Evolutionary conservation across 768 basidiomycete species (phyloP).

Genomic region (Tricholomella constricta): DNA sequence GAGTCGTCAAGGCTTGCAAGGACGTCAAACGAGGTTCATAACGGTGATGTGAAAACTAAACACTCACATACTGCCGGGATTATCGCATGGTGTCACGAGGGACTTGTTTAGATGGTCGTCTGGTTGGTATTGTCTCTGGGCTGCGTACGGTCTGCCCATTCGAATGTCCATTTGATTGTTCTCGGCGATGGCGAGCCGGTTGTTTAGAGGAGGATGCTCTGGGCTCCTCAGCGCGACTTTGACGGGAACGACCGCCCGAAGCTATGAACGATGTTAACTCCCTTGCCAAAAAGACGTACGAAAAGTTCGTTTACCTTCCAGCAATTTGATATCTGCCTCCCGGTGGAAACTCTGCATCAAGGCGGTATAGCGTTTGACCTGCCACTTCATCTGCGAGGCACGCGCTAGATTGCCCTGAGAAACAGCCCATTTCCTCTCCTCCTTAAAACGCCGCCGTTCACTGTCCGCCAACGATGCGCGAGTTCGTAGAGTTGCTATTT

Average conservation of each 20-base stretch:
- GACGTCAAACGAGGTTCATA: not conserved
- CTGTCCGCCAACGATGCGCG: conserved; percentile 82
- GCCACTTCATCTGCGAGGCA: conserved; percentile 80
- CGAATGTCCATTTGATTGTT: conserved; percentile 9
- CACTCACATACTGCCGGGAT: conserved; percentile 17
- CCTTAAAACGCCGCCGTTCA: conserved; percentile 79
- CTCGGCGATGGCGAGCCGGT: conserved; percentile 16
- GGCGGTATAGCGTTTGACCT: conserved; percentile 77
- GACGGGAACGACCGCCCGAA: conserved; percentile 17
- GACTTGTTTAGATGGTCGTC: conserved; percentile 30
- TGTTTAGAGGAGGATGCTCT: conserved; percentile 23
- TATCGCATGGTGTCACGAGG: conserved; percentile 36
- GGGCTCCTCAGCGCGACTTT: conserved; percentile 25
- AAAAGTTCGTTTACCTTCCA: conserved; percentile 54
- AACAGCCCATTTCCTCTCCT: conserved; percentile 86
- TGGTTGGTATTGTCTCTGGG: conserved; percentile 11
- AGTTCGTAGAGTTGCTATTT: conserved; percentile 73
- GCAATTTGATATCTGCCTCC: conserved; percentile 70
- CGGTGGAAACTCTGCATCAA: conserved; percentile 79
- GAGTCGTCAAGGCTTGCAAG: not conserved
- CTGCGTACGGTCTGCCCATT: conserved; percentile 11
- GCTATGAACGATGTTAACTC: conserved; percentile 8
- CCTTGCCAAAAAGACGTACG: not conserved
- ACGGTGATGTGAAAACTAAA: not conserved
- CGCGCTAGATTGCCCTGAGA: conserved; percentile 76